These are phyloP conservation scores for Alternaria angustiovoidea DNA, from an alignment of 2,329 filamentous ascomycete genomes.

Conservation along the genomic window DNA sequence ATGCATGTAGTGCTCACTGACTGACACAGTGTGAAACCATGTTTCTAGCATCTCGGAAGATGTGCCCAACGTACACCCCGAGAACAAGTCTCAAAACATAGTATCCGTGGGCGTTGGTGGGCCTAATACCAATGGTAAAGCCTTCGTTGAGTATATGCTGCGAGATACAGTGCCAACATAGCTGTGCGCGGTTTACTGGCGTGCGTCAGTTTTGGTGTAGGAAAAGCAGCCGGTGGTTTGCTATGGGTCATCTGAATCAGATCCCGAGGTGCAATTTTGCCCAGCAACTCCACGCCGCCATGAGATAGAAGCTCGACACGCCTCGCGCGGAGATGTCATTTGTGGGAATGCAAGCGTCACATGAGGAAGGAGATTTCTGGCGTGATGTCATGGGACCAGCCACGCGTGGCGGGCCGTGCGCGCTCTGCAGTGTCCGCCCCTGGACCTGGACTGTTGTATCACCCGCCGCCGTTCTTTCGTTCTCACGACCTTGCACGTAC, in stretches of 20 bases:
- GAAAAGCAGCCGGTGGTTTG: background rate
- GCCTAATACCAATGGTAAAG: background rate
- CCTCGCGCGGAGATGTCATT: background rate
- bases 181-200: background rate
- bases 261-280: background rate
- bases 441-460: background rate
- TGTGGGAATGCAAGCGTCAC: constrained; percentile 2
- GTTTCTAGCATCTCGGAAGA: background rate
- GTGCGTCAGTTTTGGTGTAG: too few relatives aligned
- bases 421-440: constrained; percentile 1
- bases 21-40: background rate
- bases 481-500: background rate
- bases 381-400: constrained; percentile 12
- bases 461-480: constrained; percentile 1
- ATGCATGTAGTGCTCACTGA: background rate
- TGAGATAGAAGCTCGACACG: background rate
- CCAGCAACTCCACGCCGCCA: background rate
- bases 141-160: background rate
- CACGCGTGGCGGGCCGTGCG: constrained; percentile 11
- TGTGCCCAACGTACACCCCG: background rate
- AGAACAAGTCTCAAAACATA: background rate
- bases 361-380: background rate
- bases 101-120: fast-evolving
- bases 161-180: background rate
- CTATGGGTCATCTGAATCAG: background rate